Conservation (phyloP, 2,329 filamentous ascomycete species). For the Monilinia fructicola region DNA sequence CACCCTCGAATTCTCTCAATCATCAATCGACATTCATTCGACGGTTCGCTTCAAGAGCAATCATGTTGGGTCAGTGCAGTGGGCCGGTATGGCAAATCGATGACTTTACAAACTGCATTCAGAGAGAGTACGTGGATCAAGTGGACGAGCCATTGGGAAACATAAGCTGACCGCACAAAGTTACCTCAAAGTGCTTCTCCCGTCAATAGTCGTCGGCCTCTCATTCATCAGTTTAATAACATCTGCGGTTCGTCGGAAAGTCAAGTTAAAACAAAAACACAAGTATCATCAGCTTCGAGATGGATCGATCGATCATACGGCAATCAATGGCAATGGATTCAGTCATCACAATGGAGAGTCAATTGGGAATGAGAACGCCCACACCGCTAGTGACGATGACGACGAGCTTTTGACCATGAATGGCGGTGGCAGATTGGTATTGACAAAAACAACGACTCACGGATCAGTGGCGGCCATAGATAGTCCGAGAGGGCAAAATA, state of each 20-base stretch:
- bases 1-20: neutral
- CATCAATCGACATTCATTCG: conserved; percentile 3
- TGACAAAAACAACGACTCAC: conserved; percentile 61
- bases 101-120: conserved; percentile 64
- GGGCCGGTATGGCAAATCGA: conserved; percentile 56
- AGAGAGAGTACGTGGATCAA: conserved; percentile 61
- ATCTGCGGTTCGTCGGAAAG: conserved; percentile 55
- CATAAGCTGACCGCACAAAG: conserved; percentile 45
- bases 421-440: conserved; percentile 57
- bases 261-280: conserved; percentile 51
- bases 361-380: conserved; percentile 35
- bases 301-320: conserved; percentile 43
- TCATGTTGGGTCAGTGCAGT: conserved; percentile 37
- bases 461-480: conserved; percentile 70
- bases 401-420: conserved; percentile 56
- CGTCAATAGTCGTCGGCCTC: conserved; percentile 65
- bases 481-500: conserved; percentile 69
- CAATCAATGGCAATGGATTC: conserved; percentile 30
- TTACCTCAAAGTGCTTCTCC: conserved; percentile 78
- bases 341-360: conserved; percentile 4
- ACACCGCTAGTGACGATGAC: conserved; percentile 49
- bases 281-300: conserved; percentile 59
- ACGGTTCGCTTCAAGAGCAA: neutral
- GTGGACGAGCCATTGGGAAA: too few relatives aligned
- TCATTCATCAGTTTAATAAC: conserved; percentile 67